Evolutionary conservation across 2,329 filamentous ascomycete genomes (phyloP), one percentile per base, ranked within the genome.

Genomic region (Ramularia endophylla): DNA sequence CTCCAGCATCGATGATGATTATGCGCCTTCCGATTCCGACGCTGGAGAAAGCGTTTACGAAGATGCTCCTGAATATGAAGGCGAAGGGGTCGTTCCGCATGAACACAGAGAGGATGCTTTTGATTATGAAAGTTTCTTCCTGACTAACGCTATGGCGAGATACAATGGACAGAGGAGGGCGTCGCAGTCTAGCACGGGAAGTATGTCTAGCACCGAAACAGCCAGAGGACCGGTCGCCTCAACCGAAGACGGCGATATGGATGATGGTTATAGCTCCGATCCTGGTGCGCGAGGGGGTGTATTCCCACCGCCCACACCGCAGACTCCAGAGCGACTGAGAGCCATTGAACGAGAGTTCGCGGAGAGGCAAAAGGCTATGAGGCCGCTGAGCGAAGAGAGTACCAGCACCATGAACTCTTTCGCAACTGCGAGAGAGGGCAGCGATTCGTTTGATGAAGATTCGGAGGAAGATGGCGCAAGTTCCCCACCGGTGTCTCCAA

Each of bases 101-200:
- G 90, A 97, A 66, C 88, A 95, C 62, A 84, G 90, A 15, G 82
- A 89, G 52, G 90, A 97, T 63, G 89, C 89, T 1, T 97, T 97
- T 57, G 90, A 97, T 62, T 97, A 97, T 49, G 86, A 95, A 62
- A 83, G 94, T 60, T 95, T 95, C 66, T 95, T 95, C 63, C 73
- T 95, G 11, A 88, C 95, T 62, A 94, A 87, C 52, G 87, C 88
- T 8, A 82, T 95, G 75, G 88, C 87, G 5, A 87, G 76, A 2
- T 81, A 87, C 57, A 80, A 75, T 51, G 73, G 72, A 69, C 44
- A 73, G 67, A 53, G 50, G 9, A 39, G 44, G 27, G 42, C 25
- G 2, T 58, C 55, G 8, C 41, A 39, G 15, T 52, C 52, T 12
- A 56, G 51, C 34, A 47, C 49, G 9, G 45, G 44, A 12, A 37